phyloP scores from a whole-genome alignment of 2,329 filamentous ascomycete genomes.

The Exophiala lecanii-corni region DNA sequence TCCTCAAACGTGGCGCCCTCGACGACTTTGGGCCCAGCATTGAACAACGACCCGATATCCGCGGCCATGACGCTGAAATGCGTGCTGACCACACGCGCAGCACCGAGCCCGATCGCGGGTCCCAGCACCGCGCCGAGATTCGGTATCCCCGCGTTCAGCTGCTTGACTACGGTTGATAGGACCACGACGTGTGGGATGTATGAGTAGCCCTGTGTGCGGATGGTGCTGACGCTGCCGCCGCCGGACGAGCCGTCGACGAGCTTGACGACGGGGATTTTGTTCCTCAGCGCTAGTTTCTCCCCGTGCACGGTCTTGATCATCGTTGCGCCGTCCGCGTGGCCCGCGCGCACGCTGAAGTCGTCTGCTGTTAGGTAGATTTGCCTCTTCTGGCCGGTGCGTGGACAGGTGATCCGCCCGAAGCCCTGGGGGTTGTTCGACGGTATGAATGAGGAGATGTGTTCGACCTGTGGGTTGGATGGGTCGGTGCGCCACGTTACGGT shows the following conservation, averaged over 20 bases:
- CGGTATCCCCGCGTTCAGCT: constrained; percentile 57
- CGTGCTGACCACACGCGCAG: constrained; percentile 56
- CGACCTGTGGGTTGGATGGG: constrained; percentile 35
- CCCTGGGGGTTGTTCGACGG: constrained; percentile 62
- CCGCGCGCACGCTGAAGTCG: constrained; percentile 59
- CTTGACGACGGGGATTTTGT: constrained; percentile 61
- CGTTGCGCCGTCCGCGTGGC: constrained; percentile 59
- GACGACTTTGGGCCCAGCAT: constrained; percentile 61
- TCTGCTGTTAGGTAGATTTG: constrained; percentile 59
- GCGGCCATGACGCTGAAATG: constrained; percentile 64
- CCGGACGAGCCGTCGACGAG: constrained; percentile 61
- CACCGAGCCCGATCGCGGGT: constrained; percentile 57
- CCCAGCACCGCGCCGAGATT: constrained; percentile 60
- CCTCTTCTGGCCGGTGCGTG: constrained; percentile 29
- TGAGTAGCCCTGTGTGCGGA: constrained; percentile 45
- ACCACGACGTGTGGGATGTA: constrained; percentile 57
- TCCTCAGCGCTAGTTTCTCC: constrained; percentile 58
- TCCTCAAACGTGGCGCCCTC: constrained; percentile 61
- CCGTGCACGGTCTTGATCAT: constrained; percentile 55
- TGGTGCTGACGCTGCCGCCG: constrained; percentile 41
- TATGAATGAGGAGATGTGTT: constrained; percentile 49
- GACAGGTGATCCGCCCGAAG: constrained; percentile 42
- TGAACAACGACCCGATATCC: constrained; percentile 58
- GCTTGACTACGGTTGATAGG: constrained; percentile 35
- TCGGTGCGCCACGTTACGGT: constrained; percentile 49